Conservation (phyloP, 257 asterid species). For the Avicennia marina region DNA sequence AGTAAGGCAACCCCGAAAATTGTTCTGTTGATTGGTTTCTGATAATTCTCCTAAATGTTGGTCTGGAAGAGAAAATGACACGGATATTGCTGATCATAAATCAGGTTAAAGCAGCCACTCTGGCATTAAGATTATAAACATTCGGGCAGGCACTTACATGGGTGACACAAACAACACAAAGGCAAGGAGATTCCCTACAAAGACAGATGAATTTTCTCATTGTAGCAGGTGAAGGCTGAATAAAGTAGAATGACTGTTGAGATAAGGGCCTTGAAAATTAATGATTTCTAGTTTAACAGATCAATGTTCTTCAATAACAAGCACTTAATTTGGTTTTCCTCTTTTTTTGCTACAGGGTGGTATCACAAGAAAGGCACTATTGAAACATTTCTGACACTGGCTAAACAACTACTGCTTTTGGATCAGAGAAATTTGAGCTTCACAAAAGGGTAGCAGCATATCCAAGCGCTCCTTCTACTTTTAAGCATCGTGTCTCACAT, state of each 20-base stretch:
- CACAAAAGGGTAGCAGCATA: too few relatives aligned
- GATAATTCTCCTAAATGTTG: conserved; percentile 68
- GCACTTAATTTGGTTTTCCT: too few relatives aligned
- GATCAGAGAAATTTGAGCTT: not conserved
- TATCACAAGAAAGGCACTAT: not conserved
- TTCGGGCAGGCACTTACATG: conserved; percentile 44
- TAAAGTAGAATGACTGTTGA: not conserved
- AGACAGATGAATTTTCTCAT: not conserved
- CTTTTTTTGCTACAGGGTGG: too few relatives aligned
- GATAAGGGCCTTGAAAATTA: not conserved
- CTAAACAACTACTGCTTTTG: not conserved
- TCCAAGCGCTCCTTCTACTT: too few relatives aligned
- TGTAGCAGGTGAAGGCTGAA: not conserved
- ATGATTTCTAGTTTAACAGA: too few relatives aligned
- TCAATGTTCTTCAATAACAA: too few relatives aligned
- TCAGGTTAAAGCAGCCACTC: not conserved
- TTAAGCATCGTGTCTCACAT: not conserved
- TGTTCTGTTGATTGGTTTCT: conserved; percentile 72
- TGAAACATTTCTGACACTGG: not conserved
- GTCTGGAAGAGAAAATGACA: conserved; percentile 37
- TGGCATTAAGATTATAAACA: not conserved
- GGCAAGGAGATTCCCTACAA: conserved; percentile 79
- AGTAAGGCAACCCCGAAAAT: conserved; percentile 80
- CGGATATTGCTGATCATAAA: not conserved
- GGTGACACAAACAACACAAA: conserved; percentile 79